Percentiles rank a stretch among this genome's conserved stretches.
These are phyloP conservation scores for Phytophthora melonis DNA, from an alignment of 352 stramenopile genomes.

Conservation along the genomic window DNA sequence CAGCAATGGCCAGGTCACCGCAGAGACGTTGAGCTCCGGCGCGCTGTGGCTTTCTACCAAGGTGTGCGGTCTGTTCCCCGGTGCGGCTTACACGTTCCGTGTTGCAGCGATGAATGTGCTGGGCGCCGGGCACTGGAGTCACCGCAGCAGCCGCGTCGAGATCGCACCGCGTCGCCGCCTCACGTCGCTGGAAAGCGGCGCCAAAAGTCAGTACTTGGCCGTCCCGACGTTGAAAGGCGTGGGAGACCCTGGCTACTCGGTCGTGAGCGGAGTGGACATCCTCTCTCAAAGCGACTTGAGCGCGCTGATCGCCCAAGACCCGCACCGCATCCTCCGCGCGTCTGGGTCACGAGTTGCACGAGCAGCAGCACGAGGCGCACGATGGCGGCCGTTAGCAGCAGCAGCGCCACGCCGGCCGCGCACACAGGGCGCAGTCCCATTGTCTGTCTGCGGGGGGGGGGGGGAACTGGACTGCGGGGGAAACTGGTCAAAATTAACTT, in stretches of 20 bases:
- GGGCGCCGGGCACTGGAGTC: constrained; percentile 62
- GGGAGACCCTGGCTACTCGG: constrained; percentile 55
- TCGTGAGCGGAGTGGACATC: constrained; percentile 35
- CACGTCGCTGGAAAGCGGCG: constrained; percentile 10
- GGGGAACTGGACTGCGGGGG: not conserved
- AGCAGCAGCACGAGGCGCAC: constrained; percentile 29
- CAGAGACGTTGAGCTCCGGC: constrained; percentile 24
- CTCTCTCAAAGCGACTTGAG: constrained; percentile 42
- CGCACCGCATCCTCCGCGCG: constrained; percentile 34
- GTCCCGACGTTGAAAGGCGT: constrained; percentile 59
- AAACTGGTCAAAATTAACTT: no score
- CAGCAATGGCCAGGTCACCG: constrained; percentile 17
- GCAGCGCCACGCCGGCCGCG: constrained; percentile 19
- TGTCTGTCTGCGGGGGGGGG: not conserved
- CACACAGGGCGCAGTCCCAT: constrained; percentile 33
- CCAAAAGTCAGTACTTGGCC: constrained; percentile 5
- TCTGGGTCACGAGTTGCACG: constrained; percentile 38
- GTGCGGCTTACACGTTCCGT: constrained; percentile 55
- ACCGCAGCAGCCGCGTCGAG: constrained; percentile 41
- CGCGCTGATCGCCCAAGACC: constrained; percentile 28
- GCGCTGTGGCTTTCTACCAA: constrained; percentile 41
- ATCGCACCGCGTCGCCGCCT: constrained; percentile 13
- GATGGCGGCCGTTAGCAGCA: constrained; percentile 25
- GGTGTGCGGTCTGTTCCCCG: constrained; percentile 63
- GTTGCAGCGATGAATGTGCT: constrained; percentile 76